Conservation (phyloP, 495 filamentous ascomycete genomes). For the Astrothelium macrocarpum region DNA sequence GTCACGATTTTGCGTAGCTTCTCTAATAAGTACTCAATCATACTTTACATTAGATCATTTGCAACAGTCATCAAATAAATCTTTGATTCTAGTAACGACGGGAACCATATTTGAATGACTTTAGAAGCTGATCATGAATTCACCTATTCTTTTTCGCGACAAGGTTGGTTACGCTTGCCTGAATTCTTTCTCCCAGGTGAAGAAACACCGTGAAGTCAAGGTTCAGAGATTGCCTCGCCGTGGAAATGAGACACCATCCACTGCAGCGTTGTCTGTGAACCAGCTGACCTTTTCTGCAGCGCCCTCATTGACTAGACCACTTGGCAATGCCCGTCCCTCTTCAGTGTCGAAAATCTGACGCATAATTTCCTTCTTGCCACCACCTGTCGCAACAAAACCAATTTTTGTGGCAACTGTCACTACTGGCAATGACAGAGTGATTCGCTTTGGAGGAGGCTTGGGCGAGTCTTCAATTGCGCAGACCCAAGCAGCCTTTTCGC, state of each 20-base stretch:
- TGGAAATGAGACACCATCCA: constrained; percentile 75
- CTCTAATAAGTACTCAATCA: too few relatives aligned
- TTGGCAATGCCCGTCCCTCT: constrained; percentile 66
- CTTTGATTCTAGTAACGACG: too few relatives aligned
- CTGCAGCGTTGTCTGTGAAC: constrained; percentile 81
- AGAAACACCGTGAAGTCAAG: too few relatives aligned
- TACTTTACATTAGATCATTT: too few relatives aligned
- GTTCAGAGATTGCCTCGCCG: constrained; percentile 46
- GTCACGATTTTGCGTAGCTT: too few relatives aligned
- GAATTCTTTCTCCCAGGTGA: too few relatives aligned
- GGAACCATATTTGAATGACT: too few relatives aligned
- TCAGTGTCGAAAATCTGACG: constrained; percentile 80
- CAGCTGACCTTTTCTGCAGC: constrained; percentile 81
- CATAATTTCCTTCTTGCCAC: constrained; percentile 79
- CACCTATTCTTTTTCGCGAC: too few relatives aligned
- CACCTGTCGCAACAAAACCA: constrained; percentile 86
- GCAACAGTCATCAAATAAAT: too few relatives aligned
- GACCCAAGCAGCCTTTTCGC: constrained; percentile 88
- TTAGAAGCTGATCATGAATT: too few relatives aligned
- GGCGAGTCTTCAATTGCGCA: constrained; percentile 82
- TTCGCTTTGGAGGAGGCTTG: constrained; percentile 83
- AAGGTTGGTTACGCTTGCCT: too few relatives aligned
- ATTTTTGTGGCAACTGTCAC: constrained; percentile 73
- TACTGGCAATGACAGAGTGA: constrained; percentile 86
- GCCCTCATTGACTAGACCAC: constrained; percentile 73